phyloP scores from a whole-genome alignment of 148 eudicot species.

The Rhododendron molle region DNA sequence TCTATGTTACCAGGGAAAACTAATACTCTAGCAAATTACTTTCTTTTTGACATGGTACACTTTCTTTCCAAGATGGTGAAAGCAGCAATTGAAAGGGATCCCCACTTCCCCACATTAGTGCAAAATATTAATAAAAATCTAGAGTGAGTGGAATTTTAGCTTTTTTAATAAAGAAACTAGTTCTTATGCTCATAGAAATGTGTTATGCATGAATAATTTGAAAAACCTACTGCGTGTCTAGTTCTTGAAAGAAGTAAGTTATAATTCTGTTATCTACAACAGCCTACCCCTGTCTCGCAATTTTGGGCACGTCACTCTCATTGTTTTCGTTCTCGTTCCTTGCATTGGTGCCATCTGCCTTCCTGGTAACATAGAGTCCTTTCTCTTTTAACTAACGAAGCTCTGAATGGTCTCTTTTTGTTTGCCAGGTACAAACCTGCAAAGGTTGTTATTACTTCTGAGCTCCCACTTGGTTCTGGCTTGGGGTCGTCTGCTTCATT shows the following conservation, averaged over 20 bases:
- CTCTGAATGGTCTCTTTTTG: conserved; percentile 21
- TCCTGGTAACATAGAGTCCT: background rate
- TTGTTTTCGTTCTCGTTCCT: background rate
- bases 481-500: conserved; percentile 96
- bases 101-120: background rate
- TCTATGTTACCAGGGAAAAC: background rate
- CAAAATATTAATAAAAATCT: background rate
- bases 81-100: background rate
- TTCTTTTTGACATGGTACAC: background rate
- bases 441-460: conserved; percentile 64
- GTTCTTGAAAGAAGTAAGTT: background rate
- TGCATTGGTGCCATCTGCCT: background rate
- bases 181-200: background rate
- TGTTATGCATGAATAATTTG: background rate
- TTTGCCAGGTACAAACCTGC: conserved; percentile 67
- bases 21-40: background rate
- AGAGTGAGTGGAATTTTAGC: background rate
- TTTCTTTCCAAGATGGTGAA: background rate
- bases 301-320: background rate
- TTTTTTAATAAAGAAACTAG: background rate
- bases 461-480: conserved; percentile 88
- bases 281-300: background rate
- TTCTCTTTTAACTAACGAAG: background rate
- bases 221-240: background rate
- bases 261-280: background rate